Conservation (phyloP, 495 filamentous ascomycete genomes). For the Annulohypoxylon maeteangense region DNA sequence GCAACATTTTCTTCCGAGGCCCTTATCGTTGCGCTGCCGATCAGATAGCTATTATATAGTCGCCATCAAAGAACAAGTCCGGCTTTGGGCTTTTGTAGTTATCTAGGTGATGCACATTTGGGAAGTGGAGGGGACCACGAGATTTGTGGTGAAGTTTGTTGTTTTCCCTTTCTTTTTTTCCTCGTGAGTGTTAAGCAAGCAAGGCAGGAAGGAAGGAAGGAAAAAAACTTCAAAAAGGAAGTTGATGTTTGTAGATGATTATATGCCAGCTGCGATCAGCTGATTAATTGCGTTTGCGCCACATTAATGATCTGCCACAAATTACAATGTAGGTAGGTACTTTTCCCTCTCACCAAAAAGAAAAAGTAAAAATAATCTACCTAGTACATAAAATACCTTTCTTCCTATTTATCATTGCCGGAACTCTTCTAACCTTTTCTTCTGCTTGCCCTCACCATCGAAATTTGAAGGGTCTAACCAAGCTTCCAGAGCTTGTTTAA, state of each 20-base stretch:
- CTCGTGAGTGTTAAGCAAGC: neutral
- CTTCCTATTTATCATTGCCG: constrained; percentile 11
- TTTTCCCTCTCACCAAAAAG: too few relatives aligned
- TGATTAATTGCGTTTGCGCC: neutral
- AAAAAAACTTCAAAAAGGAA: too few relatives aligned
- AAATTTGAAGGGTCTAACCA: constrained; percentile 64
- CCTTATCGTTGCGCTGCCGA: neutral
- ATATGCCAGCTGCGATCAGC: neutral
- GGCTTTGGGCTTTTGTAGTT: neutral
- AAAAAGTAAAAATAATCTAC: too few relatives aligned
- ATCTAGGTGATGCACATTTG: constrained; percentile 7
- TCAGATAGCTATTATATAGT: neutral
- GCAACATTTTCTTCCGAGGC: constrained; percentile 26
- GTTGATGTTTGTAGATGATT: neutral
- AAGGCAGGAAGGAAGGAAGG: too few relatives aligned
- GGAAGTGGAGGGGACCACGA: neutral
- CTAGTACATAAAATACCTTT: too few relatives aligned
- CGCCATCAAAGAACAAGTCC: constrained; percentile 17
- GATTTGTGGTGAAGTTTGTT: constrained; percentile 1
- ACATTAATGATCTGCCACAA: neutral
- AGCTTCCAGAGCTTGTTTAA: constrained; percentile 55
- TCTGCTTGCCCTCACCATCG: constrained; percentile 57
- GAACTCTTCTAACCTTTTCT: constrained; percentile 49
- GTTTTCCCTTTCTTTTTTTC: neutral
- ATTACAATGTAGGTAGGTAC: too few relatives aligned